Base-by-base conservation (phyloP, 495 filamentous ascomycete genomes). In the Podospora sp. region DNA sequence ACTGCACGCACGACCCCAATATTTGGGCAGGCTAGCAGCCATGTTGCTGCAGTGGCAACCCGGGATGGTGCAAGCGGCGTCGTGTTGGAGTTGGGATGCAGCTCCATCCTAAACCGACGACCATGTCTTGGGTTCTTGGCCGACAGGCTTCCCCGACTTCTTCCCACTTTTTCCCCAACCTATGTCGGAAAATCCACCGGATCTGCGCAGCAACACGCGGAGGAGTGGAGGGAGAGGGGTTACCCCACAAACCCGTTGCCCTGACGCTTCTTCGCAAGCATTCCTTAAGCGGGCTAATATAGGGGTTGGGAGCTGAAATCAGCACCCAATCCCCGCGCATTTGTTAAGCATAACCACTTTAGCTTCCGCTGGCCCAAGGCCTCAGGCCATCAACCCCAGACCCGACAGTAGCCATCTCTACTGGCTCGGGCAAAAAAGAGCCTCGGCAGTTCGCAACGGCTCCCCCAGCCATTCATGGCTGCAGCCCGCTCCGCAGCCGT, bases 371-470 rank as follows among this genome's bases (percentile, higher is more conserved):
- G n/a, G n/a, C n/a, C n/a, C n/a, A n/a, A n/a, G n/a, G n/a, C n/a
- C n/a, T n/a, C n/a, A n/a, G n/a, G 16, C 12, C 14, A 36, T 61
- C 26, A 36, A 29, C 26, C 55, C 26, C 22, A 58, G 22, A 58
- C 22, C 22, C 55, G 26, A 25, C 55, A 25, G 55, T 25, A 58
- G 55, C 55, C 55, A 29, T 27, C 8, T 26, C 26, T 27, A 29
- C 22, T 57, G 26, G 26, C 18, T 36, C 2, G 20, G 52, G 49
- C 16, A 26, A 11, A 26, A 59, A 14, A 46, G 8, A 22, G 20
- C 60, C 60, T 50, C 60, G 60, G 60, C 60, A 62, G 36, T 62
- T 50, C 33, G 26, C 26, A 16, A 49, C 60, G 60, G 60, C 60
- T 62, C 35, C 33, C n/a, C 8, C 6, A 20, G 35, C 21, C 21